A percentile compares a stretch with the other conserved stretches of the same genome.
Conservation (phyloP, 306 rosid species). For the Prunus mira region DNA sequence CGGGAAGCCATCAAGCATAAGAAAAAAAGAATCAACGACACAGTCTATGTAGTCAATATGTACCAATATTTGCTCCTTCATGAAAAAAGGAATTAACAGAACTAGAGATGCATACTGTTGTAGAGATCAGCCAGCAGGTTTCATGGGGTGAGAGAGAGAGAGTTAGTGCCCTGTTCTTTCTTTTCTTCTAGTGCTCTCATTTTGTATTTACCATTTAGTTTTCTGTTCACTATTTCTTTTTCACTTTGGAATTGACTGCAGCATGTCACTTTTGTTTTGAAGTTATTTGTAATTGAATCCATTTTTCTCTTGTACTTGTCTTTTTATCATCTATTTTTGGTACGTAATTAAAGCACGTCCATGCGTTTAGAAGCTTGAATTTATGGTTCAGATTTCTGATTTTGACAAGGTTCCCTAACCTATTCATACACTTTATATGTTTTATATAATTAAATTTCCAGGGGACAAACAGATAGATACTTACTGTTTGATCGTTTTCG, state of each 20-base stretch:
- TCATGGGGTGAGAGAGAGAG: slow-evolving; percentile 28
- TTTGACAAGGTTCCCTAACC: too few relatives aligned
- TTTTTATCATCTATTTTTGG: background rate
- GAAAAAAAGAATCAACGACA: slow-evolving; percentile 25
- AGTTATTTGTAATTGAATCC: background rate
- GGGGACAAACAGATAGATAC: too few relatives aligned
- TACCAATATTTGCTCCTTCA: slow-evolving; percentile 35
- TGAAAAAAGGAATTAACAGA: slow-evolving; percentile 19
- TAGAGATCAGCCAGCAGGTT: slow-evolving; percentile 36
- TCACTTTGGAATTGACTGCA: slow-evolving; percentile 28
- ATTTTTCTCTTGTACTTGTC: background rate
- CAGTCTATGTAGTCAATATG: slow-evolving; percentile 22
- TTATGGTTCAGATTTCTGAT: too few relatives aligned
- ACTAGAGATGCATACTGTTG: slow-evolving; percentile 35
- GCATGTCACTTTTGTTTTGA: slow-evolving; percentile 4
- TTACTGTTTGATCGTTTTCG: background rate
- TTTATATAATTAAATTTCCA: too few relatives aligned
- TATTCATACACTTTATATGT: too few relatives aligned
- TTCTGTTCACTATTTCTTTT: slow-evolving; percentile 17
- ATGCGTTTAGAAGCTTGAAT: too few relatives aligned
- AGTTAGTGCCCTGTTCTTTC: slow-evolving; percentile 26
- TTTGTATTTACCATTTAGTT: slow-evolving; percentile 32
- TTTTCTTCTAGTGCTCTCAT: slow-evolving; percentile 16
- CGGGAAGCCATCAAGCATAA: slow-evolving; percentile 35
- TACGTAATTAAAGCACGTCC: too few relatives aligned